phyloP scores from a whole-genome alignment of 2,329 filamentous ascomycete species.

The Cladophialophora immunda region DNA sequence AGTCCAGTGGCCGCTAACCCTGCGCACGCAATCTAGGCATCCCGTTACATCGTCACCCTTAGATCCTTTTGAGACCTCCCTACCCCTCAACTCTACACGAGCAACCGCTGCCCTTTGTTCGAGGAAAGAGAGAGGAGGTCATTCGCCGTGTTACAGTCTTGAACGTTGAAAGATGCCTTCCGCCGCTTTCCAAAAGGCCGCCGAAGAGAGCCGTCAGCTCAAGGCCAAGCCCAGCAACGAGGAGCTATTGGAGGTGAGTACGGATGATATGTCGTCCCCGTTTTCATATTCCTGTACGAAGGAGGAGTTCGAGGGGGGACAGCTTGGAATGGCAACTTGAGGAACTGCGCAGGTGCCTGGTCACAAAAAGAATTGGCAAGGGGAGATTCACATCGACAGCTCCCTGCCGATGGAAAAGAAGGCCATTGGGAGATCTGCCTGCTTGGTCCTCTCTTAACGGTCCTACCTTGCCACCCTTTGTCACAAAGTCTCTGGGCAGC shows the following conservation, averaged over 20 bases:
- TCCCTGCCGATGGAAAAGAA: neutral
- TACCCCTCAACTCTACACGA: neutral
- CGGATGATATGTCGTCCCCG: neutral
- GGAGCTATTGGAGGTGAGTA: constrained; percentile 47
- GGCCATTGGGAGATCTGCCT: neutral
- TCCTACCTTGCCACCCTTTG: neutral
- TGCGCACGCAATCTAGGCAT: neutral
- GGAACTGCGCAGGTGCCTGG: neutral
- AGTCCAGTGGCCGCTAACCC: neutral
- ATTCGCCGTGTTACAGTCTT: constrained; percentile 5
- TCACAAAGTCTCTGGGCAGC: neutral
- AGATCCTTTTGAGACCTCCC: neutral
- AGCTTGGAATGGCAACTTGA: neutral
- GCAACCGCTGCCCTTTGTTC: neutral
- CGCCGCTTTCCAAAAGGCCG: constrained; percentile 46
- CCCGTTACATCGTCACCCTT: neutral
- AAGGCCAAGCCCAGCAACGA: constrained; percentile 48
- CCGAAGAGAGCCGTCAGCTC: constrained; percentile 47
- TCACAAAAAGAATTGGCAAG: neutral
- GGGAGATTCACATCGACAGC: neutral
- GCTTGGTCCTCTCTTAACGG: neutral
- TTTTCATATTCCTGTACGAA: neutral
- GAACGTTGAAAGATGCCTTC: constrained; percentile 37
- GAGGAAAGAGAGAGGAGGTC: constrained; percentile 1
- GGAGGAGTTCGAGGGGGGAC: neutral